phyloP scores from a whole-genome alignment of 2,329 filamentous ascomycete genomes.

The Cladosporium cucumerinum region DNA sequence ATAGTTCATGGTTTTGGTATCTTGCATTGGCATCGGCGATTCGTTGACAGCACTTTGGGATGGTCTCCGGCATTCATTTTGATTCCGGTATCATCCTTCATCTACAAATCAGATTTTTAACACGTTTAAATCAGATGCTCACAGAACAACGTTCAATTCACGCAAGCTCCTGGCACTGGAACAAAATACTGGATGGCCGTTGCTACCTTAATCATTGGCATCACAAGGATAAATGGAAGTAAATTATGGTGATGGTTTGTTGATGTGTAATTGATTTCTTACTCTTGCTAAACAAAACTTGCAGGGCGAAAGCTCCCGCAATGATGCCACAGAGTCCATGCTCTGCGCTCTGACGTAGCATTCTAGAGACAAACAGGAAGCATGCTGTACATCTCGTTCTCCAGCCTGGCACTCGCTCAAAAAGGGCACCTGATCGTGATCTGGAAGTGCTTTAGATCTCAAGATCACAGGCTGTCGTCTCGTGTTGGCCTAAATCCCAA shows the following conservation, averaged over 20 bases:
- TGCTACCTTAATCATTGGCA: neutral
- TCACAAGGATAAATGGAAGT: neutral
- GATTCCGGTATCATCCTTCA: neutral
- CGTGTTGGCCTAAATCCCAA: neutral
- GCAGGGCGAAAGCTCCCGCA: neutral
- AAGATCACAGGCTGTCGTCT: neutral
- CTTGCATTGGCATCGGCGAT: neutral
- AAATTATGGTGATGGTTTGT: neutral
- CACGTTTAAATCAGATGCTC: neutral
- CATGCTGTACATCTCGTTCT: neutral
- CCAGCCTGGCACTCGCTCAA: neutral
- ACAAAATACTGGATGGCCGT: neutral
- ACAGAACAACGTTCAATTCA: neutral
- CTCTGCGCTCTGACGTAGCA: neutral
- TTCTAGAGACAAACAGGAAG: neutral
- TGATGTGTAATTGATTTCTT: neutral
- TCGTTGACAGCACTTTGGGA: neutral
- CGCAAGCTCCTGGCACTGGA: neutral
- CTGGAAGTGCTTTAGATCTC: neutral
- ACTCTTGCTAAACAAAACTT: neutral
- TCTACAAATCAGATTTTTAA: neutral
- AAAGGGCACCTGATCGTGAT: neutral
- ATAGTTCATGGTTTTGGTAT: neutral
- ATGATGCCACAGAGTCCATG: neutral
- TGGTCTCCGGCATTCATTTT: neutral